Conservation (phyloP, 83 land plant species). For the Larix sibirica region DNA sequence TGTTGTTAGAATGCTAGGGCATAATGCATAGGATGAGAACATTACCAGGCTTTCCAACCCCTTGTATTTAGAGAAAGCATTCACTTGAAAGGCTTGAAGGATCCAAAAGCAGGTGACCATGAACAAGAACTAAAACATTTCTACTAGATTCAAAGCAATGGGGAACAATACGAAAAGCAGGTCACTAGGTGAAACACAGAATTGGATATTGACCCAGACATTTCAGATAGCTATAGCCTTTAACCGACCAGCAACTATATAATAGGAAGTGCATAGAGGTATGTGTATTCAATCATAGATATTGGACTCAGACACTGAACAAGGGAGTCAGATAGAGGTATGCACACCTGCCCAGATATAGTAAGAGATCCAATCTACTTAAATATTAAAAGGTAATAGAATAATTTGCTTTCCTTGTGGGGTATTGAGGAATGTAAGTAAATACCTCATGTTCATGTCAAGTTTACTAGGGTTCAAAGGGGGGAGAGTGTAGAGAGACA, state of each 20-base stretch:
- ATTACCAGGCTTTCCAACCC: neutral
- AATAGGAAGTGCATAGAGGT: neutral
- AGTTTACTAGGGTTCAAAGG: neutral
- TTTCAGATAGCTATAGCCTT: neutral
- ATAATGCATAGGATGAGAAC: neutral
- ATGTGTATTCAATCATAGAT: neutral
- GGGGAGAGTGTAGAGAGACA: neutral
- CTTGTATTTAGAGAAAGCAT: neutral
- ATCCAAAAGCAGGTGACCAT: neutral
- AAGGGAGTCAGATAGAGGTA: neutral
- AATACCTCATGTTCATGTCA: neutral
- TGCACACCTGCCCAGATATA: neutral
- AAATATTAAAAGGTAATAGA: neutral
- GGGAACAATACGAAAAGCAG: neutral
- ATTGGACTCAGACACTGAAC: too few relatives aligned
- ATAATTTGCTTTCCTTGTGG: too few relatives aligned
- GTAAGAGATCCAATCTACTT: neutral
- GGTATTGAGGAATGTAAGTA: neutral
- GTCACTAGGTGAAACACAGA: neutral
- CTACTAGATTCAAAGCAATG: neutral
- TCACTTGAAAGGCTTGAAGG: neutral
- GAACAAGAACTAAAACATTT: conserved; percentile 3
- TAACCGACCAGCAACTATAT: neutral
- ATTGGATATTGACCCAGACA: neutral
- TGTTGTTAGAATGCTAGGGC: neutral